Evolutionary conservation across 108 stramenopile species (phyloP), one percentile per base, ranked within the genome.

Genomic region (Cylindrotheca closterium): DNA sequence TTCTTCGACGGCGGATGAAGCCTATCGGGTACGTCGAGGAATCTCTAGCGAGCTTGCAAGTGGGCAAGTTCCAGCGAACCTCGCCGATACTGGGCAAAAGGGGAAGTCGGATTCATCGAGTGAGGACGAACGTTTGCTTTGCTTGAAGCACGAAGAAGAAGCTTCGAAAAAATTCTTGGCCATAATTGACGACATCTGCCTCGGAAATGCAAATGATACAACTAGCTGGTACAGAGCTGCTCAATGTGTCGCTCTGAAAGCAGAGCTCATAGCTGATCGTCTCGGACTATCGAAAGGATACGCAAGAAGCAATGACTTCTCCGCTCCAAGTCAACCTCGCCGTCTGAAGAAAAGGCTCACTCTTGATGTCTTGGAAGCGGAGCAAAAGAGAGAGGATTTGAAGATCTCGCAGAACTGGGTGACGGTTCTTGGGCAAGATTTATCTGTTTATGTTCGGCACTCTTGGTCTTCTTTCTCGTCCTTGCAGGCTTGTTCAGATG

Each of bases 231-330:
- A 78, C 30, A 71, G 78, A 3, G 78, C 87, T 25, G 83, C 86
- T 29, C 82, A 89, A 64, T 87, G 85, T 60, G 50, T 81, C 26
- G 74, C 68, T 24, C 73, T 86, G 51, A 91, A 88, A 60, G 83
- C 85, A 10, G 87, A 94, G 5, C 58, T 79, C 24, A 90, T 94
- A 34, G 83, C 84, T 29, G 93, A 91, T 70, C 54, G 88, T 50
- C 70, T 73, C 22, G 79, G 76, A 7, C 46, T 75, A 19, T 58
- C 67, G 10, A 27, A 63, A 65, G 62, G 84, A 34, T 78, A 71
- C 55, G 33, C 59, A 28, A 56, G 80, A 60, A 60, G 51, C 21
- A 49, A 51, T 7, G 60, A 79, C 48, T 86, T 93, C 55, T 65
- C 70, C 18, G 61, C 77, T 17, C 63, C 73, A 17, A 22, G 58